Conservation (phyloP, 345 rosid species). For the Raphanus raphanistrum region DNA sequence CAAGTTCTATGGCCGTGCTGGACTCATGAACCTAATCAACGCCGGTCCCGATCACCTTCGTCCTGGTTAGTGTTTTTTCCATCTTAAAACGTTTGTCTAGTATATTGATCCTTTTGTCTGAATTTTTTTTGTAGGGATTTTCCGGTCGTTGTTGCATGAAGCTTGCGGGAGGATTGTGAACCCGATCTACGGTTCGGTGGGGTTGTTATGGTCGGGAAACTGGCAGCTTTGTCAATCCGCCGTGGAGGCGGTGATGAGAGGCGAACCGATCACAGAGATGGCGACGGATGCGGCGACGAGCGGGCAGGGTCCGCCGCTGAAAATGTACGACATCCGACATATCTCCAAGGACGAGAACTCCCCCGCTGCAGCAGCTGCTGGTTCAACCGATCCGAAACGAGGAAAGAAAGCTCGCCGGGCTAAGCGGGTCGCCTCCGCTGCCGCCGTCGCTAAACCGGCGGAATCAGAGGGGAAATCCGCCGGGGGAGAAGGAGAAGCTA, state of each 20-base stretch:
- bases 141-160: constrained; percentile 90
- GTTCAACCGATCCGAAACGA: constrained; percentile 9
- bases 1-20: constrained; percentile 91
- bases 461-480: constrained; percentile 35
- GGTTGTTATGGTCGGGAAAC: constrained; percentile 86
- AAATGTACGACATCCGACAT: constrained; percentile 87
- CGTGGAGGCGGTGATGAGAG: constrained; percentile 83
- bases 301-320: constrained; percentile 79
- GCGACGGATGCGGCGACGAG: constrained; percentile 72
- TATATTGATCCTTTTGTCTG: neutral
- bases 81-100: neutral
- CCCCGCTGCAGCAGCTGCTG: constrained; percentile 18
- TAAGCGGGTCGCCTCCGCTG: neutral
- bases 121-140: constrained; percentile 58
- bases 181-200: constrained; percentile 96
- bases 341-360: constrained; percentile 72
- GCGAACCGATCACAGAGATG: constrained; percentile 70
- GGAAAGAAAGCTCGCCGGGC: constrained; percentile 21
- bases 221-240: constrained; percentile 98
- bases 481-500: constrained; percentile 41
- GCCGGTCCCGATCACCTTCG: constrained; percentile 75
- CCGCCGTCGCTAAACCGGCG: neutral
- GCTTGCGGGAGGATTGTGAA: constrained; percentile 98
- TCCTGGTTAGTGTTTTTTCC: constrained; percentile 48
- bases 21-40: constrained; percentile 74